Base-by-base conservation (phyloP, 1,284 basidiomycete species). In the Rhodotorula sp. region DNA sequence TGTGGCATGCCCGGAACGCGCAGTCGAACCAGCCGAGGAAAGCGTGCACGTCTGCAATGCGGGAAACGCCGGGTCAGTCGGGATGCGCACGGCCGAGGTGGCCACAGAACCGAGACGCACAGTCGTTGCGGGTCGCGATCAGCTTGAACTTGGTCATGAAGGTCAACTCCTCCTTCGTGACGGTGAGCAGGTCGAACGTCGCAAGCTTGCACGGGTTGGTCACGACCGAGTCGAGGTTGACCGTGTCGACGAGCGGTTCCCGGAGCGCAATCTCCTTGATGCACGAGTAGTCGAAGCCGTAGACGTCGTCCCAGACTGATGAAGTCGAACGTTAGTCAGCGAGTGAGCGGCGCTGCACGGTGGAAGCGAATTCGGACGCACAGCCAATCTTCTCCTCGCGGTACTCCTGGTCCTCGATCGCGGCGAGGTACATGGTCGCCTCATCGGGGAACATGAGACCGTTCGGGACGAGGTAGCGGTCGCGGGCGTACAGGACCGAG, bases 11-110 rank as follows among this genome's bases (percentile, higher is more conserved):
- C 70, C 92, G 90, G 84, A 99, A 99, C 61, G 89, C 87, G 79
- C 97, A 91, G 82, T 99, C 97, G 83, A 99, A 99, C 97, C 97
- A 99, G 52, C 94, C 95, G 66, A 99, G 88, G 88, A 98, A 97
- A n/a, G 97, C 97, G 80, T 99, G 97, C 25, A 96, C 87, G 81
- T 93, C 93, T 96, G 69, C 42, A 19, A 21, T 34, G 34, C n/a
- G 45, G 14, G 14, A 25, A 25, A 42, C 2, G 12, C 1, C 10
- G 42, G 5, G 44, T 45, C 46, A 54, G 52, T n/a, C 10, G 0
- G 13, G 8, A 7, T 44, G 45, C 14, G 7, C 23, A 44, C 48
- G n/a, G 5, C 13, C 13, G 52, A 25, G 16, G 23, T 68, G 23
- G 46, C 34, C 25, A 60, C 59, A 66, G 27, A 56, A 54, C 60